phyloP scores from a whole-genome alignment of 73 alveolate genomes.

The Paraurostyla sp. region DNA sequence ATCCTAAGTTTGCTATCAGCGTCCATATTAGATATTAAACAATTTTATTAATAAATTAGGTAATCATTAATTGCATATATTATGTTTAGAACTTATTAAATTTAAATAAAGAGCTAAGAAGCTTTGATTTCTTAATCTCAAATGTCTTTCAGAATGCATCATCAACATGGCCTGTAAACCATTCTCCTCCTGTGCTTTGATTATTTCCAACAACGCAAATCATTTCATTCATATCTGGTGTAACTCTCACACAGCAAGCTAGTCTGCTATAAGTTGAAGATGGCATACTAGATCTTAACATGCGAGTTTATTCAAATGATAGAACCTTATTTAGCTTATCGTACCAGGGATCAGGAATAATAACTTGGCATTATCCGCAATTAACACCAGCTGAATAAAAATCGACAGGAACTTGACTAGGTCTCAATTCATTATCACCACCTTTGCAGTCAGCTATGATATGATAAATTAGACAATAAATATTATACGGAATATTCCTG shows the following conservation, averaged over 20 bases:
- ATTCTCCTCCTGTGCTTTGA: background rate
- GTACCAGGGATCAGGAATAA: slow-evolving; percentile 31
- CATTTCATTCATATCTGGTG: slow-evolving; percentile 46
- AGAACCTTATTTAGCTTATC: slow-evolving; percentile 9
- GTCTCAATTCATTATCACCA: slow-evolving; percentile 31
- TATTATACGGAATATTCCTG: slow-evolving; percentile 44
- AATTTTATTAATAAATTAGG: background rate
- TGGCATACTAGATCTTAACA: background rate
- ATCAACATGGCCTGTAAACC: slow-evolving; percentile 13
- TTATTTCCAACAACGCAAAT: slow-evolving; percentile 21
- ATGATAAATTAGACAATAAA: background rate
- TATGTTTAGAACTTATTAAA: slow-evolving; percentile 1
- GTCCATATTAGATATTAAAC: slow-evolving; percentile 68
- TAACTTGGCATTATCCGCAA: slow-evolving; percentile 42
- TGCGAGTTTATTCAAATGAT: background rate
- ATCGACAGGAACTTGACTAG: slow-evolving; percentile 33
- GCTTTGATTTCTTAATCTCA: background rate
- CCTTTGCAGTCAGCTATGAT: slow-evolving; percentile 36
- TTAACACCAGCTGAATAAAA: slow-evolving; percentile 10
- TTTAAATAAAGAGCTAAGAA: background rate
- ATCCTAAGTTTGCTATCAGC: slow-evolving; percentile 93
- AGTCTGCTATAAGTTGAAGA: slow-evolving; percentile 23
- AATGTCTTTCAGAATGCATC: slow-evolving; percentile 21
- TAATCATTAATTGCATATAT: background rate
- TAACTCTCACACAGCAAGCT: slow-evolving; percentile 45